Evolutionary conservation across 306 rosid genomes (phyloP).

Genomic region (Fragaria iinumae): DNA sequence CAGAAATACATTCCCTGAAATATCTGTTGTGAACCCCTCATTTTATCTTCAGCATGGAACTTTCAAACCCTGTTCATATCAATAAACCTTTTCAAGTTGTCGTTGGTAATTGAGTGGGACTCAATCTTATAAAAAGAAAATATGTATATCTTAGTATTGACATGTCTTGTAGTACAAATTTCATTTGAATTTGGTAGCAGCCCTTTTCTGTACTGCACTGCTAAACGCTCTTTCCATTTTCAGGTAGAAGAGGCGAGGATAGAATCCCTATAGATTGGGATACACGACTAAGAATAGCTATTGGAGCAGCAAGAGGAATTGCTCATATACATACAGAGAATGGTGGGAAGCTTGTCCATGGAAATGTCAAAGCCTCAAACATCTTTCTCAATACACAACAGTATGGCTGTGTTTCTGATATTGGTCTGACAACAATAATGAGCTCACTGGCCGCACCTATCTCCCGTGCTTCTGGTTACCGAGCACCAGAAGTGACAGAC

Average conservation of each 20-base stretch:
- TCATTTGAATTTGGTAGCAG: neutral
- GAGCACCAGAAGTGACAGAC: slow-evolving; percentile 90
- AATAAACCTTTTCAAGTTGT: neutral
- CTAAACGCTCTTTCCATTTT: slow-evolving; percentile 14
- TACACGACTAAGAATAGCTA: slow-evolving; percentile 62
- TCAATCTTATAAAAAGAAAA: neutral
- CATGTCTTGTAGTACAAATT: neutral
- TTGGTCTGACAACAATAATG: slow-evolving; percentile 76
- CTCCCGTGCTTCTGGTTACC: slow-evolving; percentile 84
- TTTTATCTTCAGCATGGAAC: slow-evolving; percentile 1
- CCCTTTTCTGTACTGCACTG: neutral
- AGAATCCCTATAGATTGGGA: slow-evolving; percentile 73
- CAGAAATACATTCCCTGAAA: neutral
- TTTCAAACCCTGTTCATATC: neutral
- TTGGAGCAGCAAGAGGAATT: slow-evolving; percentile 84
- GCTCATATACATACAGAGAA: slow-evolving; percentile 63
- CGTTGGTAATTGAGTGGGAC: neutral
- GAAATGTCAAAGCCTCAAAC: slow-evolving; percentile 76
- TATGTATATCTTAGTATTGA: neutral
- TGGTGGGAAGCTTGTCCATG: slow-evolving; percentile 78
- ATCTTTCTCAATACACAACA: slow-evolving; percentile 58
- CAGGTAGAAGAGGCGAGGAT: slow-evolving; percentile 85
- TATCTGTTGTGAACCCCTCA: neutral
- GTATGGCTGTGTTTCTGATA: slow-evolving; percentile 79
- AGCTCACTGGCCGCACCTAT: slow-evolving; percentile 65